A percentile compares a stretch with the other conserved stretches of the same genome.
Evolutionary conservation across 768 basidiomycete species (phyloP).

Genomic region (Amanita muscaria): DNA sequence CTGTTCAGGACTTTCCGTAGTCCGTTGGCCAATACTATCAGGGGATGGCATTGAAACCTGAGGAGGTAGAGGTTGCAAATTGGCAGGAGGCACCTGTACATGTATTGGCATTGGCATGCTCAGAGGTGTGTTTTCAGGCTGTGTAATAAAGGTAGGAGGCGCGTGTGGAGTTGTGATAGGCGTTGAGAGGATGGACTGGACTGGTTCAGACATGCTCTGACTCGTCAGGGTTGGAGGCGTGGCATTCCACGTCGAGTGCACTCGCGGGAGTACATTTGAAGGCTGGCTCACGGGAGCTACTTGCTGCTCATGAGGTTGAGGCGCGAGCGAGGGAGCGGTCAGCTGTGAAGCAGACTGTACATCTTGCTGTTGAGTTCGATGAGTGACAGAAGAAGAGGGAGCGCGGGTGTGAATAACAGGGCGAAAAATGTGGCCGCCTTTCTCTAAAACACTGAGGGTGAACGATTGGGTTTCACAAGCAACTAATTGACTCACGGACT

Average conservation of each 20-base stretch:
- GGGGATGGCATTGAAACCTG: not conserved
- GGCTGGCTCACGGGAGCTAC: not conserved
- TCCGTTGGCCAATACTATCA: not conserved
- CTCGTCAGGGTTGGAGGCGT: not conserved
- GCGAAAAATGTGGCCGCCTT: slow-evolving; percentile 60
- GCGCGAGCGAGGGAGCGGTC: not conserved
- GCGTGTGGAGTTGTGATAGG: slow-evolving; percentile 1
- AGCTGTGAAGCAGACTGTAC: not conserved
- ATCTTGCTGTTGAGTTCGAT: not conserved
- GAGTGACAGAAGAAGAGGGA: slow-evolving; percentile 22
- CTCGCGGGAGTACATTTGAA: not conserved
- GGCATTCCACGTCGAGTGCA: not conserved
- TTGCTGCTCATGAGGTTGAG: slow-evolving; percentile 2
- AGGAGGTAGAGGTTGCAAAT: not conserved
- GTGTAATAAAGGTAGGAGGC: not conserved
- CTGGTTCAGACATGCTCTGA: not conserved
- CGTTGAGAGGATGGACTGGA: slow-evolving; percentile 1
- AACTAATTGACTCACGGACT: slow-evolving; percentile 47
- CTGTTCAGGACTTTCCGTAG: not conserved
- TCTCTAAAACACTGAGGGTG: slow-evolving; percentile 35
- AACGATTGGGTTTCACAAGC: not conserved
- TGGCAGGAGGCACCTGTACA: not conserved
- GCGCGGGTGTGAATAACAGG: slow-evolving; percentile 53
- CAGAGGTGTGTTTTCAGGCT: not conserved
- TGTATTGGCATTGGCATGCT: not conserved